Conservation (phyloP, 768 basidiomycete species). For the Stropharia rugosoannulata region DNA sequence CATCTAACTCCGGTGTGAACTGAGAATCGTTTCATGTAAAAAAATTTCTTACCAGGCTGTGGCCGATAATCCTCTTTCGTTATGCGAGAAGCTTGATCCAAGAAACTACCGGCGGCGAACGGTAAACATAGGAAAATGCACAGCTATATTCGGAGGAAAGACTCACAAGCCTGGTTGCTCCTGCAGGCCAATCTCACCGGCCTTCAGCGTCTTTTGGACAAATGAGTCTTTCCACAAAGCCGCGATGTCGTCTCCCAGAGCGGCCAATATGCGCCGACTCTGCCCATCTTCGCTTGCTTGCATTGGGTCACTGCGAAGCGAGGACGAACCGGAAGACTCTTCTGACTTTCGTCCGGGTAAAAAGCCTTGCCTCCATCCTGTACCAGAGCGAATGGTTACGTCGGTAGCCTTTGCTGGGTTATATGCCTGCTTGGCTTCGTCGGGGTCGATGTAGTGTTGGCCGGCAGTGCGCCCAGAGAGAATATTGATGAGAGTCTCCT, state of each 20-base stretch:
- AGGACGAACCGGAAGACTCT: slow-evolving; percentile 11
- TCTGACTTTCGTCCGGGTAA: slow-evolving; percentile 29
- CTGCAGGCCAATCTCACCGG: slow-evolving; percentile 45
- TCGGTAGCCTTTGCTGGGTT: slow-evolving; percentile 45
- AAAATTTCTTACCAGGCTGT: slow-evolving; percentile 38
- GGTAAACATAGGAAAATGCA: neutral
- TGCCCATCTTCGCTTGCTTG: slow-evolving; percentile 34
- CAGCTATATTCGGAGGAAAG: neutral
- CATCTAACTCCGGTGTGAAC: slow-evolving; percentile 35
- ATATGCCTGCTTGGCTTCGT: slow-evolving; percentile 17
- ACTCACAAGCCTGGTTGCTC: slow-evolving; percentile 67
- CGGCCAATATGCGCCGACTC: slow-evolving; percentile 47
- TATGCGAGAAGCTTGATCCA: slow-evolving; percentile 54
- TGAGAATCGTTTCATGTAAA: neutral
- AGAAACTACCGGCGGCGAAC: slow-evolving; percentile 40
- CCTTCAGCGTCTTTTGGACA: slow-evolving; percentile 41
- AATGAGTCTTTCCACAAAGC: slow-evolving; percentile 49
- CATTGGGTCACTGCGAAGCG: slow-evolving; percentile 12
- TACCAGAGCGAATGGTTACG: slow-evolving; percentile 44
- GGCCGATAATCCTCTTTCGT: slow-evolving; percentile 52
- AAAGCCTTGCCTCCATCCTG: slow-evolving; percentile 51
- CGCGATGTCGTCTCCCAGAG: slow-evolving; percentile 53
- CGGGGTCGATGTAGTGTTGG: slow-evolving; percentile 10
- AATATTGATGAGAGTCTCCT: slow-evolving; percentile 44
- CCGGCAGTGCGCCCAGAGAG: slow-evolving; percentile 32